Conservation (phyloP, 108 stramenopile genomes). For the Mediolabrus comicus region DNA sequence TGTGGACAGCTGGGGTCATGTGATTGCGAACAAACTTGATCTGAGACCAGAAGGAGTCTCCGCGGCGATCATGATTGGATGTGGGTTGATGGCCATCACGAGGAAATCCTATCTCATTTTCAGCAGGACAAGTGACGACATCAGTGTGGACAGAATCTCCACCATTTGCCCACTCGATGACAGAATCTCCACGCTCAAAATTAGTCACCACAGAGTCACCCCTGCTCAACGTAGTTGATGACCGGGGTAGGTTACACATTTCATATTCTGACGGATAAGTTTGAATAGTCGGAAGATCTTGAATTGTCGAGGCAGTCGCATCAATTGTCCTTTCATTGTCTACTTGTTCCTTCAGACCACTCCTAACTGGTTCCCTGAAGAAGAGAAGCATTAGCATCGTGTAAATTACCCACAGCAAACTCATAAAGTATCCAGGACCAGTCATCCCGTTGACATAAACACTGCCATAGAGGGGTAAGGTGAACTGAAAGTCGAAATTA, state of each 20-base stretch:
- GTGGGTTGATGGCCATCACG: background rate
- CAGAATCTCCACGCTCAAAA: background rate
- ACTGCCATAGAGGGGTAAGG: constrained; percentile 42
- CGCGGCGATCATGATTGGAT: background rate
- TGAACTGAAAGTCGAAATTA: constrained; percentile 44
- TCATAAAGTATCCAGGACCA: constrained; percentile 82
- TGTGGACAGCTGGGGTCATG: constrained; percentile 54
- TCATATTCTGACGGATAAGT: constrained; percentile 4
- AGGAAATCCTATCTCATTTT: background rate
- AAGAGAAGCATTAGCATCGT: constrained; percentile 30
- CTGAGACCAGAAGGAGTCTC: constrained; percentile 13
- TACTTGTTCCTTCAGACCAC: constrained; percentile 60
- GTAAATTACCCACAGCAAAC: constrained; percentile 67
- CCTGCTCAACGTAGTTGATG: background rate
- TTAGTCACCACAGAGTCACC: background rate
- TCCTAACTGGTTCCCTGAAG: constrained; percentile 65
- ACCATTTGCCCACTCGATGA: background rate
- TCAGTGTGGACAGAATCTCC: too few species aligned
- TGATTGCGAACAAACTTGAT: constrained; percentile 24
- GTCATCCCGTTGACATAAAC: constrained; percentile 77
- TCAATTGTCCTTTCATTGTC: constrained; percentile 31
- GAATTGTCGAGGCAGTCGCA: background rate
- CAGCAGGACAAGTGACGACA: background rate
- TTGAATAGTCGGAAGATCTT: background rate
- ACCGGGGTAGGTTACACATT: constrained; percentile 10